phyloP scores from a whole-genome alignment of 768 basidiomycete species.

The Pisolithus orientalis region DNA sequence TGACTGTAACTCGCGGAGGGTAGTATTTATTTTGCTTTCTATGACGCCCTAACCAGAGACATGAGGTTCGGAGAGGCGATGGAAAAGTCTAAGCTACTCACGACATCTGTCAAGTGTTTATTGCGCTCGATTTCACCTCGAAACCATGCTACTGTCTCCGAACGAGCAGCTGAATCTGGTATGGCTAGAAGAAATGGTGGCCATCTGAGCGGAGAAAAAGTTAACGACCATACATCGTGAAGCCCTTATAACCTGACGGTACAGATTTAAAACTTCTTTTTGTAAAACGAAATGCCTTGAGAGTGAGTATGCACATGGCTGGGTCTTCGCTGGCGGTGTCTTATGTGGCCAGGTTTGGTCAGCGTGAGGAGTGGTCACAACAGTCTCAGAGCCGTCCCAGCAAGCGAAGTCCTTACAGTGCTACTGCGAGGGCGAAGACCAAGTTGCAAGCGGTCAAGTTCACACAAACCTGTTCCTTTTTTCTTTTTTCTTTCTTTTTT shows the following conservation, averaged over 20 bases:
- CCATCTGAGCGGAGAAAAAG: neutral
- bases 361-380: neutral
- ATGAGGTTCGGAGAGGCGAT: constrained; percentile 8
- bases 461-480: neutral
- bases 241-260: constrained; percentile 63
- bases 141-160: constrained; percentile 68
- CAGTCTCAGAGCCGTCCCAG: neutral
- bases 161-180: constrained; percentile 51
- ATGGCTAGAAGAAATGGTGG: constrained; percentile 41
- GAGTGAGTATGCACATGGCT: constrained; percentile 28
- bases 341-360: neutral
- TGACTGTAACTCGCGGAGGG: constrained; percentile 56
- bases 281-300: constrained; percentile 73
- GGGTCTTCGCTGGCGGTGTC: neutral
- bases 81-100: constrained; percentile 21
- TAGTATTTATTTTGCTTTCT: constrained; percentile 51
- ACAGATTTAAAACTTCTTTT: constrained; percentile 53
- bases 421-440: too few relatives aligned
- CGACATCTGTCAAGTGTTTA: constrained; percentile 49
- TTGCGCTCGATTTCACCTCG: constrained; percentile 66
- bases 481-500: constrained; percentile 2
- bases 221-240: constrained; percentile 45
- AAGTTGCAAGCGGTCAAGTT: too few relatives aligned
- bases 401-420: too few relatives aligned
- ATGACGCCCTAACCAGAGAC: constrained; percentile 42